Evolutionary conservation across 2,329 filamentous ascomycete genomes (phyloP), one percentile per base, ranked within the genome.

Genomic region (Raffaelea albimanens): DNA sequence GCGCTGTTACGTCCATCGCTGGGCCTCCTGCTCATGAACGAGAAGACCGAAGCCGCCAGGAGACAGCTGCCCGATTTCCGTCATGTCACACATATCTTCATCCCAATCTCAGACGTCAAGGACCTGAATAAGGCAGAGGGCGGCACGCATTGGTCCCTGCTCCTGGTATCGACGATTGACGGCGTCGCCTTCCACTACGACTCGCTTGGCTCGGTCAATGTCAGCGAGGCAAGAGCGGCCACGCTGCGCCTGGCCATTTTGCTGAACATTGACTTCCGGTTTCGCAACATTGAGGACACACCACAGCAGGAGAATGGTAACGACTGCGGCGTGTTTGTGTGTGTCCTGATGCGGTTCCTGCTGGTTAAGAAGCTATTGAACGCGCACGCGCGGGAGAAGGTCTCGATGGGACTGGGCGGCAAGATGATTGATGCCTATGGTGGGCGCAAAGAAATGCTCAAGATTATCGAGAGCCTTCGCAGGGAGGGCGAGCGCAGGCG

Each of bases 131-230:
- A 83, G 48, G 83, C 88, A n/a, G 90, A 96, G 67, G 88, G 87
- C 38, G 93, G 93, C 36, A 86, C 85, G 3, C 93, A 98, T 64
- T 98, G 93, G 93, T 95, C 88, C 0, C 71, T 98, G 0, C 80
- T 98, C 1, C 78, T 98, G 2, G 90, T 98, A 29, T 89, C 83
- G 13, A 77, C 89, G 38, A 81, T 95, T 44, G 93, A 98, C 61
- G 82, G 87, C 9, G 82, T 95, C 2, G 87, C 91, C 0, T 98
- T 98, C 64, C 93, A 98, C 70, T 98, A 98, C 68, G 93, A 98
- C 67, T 91, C 85, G 1, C 73, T 97, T 22, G 77, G 78, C 2
- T 81, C 82, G 2, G 76, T 80, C 36, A 97, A 98, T 65, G 77
- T 79, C 51, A 68, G 73, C 39, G 86, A 94, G 55, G 93, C 87